phyloP scores from a whole-genome alignment of 352 stramenopile genomes.

The Elongisporangium anandrum region DNA sequence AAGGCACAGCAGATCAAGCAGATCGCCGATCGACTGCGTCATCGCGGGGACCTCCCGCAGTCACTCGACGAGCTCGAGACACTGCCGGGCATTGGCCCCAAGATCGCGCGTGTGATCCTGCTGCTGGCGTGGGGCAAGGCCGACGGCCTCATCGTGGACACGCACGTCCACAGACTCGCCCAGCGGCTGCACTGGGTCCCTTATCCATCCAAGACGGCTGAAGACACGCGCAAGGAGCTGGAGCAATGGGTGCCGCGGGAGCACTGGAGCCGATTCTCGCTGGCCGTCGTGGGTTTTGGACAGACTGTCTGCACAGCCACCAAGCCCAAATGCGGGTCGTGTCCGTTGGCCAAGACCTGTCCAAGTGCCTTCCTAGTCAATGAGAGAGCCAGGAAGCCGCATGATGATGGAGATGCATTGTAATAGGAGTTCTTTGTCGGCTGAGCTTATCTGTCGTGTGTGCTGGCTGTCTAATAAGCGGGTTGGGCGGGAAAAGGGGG shows the following conservation, averaged over 20 bases:
- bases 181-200: constrained; percentile 56
- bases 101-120: constrained; percentile 65
- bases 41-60: constrained; percentile 43
- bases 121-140: constrained; percentile 58
- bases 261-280: constrained; percentile 58
- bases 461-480: not conserved
- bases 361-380: constrained; percentile 41
- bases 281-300: constrained; percentile 69
- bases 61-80: constrained; percentile 32
- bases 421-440: not conserved
- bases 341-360: constrained; percentile 44
- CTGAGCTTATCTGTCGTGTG: not conserved
- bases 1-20: constrained; percentile 66
- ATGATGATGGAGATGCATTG: not conserved
- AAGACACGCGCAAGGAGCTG: constrained; percentile 49
- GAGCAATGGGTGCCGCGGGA: constrained; percentile 60
- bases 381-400: constrained; percentile 1
- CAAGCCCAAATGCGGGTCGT: constrained; percentile 48
- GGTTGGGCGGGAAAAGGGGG: not conserved
- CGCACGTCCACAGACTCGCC: constrained; percentile 67
- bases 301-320: constrained; percentile 56
- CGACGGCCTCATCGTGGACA: constrained; percentile 77
- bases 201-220: constrained; percentile 12
- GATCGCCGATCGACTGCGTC: constrained; percentile 40
- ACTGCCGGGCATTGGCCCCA: constrained; percentile 66